Percentiles rank a stretch among this genome's conserved stretches.
Evolutionary conservation across 2,329 filamentous ascomycete genomes (phyloP).

Genomic region (Trichocomaceae sp.): DNA sequence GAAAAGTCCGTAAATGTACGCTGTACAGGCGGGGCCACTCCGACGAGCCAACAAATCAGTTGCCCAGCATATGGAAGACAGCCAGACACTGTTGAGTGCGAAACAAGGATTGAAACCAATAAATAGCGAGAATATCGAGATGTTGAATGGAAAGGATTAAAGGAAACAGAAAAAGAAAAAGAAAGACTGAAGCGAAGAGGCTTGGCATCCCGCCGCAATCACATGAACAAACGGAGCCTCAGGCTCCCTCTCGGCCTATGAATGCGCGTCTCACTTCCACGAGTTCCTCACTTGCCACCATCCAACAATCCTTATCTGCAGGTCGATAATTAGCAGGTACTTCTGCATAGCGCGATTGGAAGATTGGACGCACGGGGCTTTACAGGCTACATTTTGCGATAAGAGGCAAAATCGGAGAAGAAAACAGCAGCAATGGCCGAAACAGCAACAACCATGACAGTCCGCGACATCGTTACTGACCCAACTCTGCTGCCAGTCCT

Average conservation of each 20-base stretch:
- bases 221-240: background rate
- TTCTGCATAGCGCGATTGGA: background rate
- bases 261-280: background rate
- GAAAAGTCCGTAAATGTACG: background rate
- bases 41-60: background rate
- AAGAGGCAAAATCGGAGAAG: background rate
- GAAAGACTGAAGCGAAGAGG: background rate
- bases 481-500: conserved; percentile 61
- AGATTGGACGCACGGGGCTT: too few relatives aligned
- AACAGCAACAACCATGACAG: conserved; percentile 42
- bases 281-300: background rate
- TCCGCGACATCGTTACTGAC: conserved; percentile 57
- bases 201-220: background rate
- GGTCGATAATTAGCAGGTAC: background rate
- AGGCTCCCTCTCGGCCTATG: background rate
- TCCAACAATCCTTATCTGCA: background rate
- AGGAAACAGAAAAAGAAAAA: background rate
- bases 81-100: background rate
- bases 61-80: background rate
- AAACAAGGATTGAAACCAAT: too few relatives aligned
- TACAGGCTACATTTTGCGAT: too few relatives aligned
- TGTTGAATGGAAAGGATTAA: too few relatives aligned
- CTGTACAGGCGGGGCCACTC: too few relatives aligned
- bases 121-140: too few relatives aligned
- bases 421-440: conserved; percentile 1